Conservation (phyloP, 352 stramenopile genomes). For the Phytophthora europaea region DNA sequence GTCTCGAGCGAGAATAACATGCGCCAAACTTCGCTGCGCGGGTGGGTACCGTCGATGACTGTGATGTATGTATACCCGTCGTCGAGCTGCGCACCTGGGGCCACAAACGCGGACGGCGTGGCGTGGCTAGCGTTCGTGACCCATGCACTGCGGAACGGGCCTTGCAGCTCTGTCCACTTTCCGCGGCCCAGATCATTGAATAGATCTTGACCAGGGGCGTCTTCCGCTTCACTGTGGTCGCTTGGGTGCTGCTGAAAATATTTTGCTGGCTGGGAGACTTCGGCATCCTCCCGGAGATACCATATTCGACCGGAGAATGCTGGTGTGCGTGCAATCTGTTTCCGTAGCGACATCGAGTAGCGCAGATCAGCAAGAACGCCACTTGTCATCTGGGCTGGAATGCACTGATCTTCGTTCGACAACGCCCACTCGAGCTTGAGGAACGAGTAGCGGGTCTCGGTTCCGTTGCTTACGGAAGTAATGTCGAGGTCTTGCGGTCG, state of each 20-base stretch:
- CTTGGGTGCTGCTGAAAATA: slow-evolving; percentile 43
- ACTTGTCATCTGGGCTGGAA: slow-evolving; percentile 59
- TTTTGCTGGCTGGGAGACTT: slow-evolving; percentile 17
- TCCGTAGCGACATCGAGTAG: slow-evolving; percentile 54
- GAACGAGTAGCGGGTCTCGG: slow-evolving; percentile 64
- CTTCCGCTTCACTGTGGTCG: slow-evolving; percentile 1
- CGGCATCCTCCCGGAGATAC: slow-evolving; percentile 34
- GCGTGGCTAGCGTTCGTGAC: slow-evolving; percentile 51
- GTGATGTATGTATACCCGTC: slow-evolving; percentile 60
- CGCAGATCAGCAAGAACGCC: slow-evolving; percentile 59
- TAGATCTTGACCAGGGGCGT: slow-evolving; percentile 23
- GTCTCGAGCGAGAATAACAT: slow-evolving; percentile 49
- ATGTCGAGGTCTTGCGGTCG: slow-evolving; percentile 62
- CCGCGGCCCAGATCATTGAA: slow-evolving; percentile 32
- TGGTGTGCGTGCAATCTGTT: slow-evolving; percentile 48
- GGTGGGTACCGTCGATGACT: slow-evolving; percentile 33
- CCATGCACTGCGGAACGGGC: slow-evolving; percentile 53
- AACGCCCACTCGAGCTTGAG: slow-evolving; percentile 78
- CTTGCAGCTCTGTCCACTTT: slow-evolving; percentile 37
- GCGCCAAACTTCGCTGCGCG: slow-evolving; percentile 29
- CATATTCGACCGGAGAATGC: slow-evolving; percentile 47
- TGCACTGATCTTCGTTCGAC: slow-evolving; percentile 53
- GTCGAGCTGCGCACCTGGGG: slow-evolving; percentile 45
- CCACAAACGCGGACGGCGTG: slow-evolving; percentile 47
- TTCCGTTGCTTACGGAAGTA: slow-evolving; percentile 53